Conservation (phyloP, 352 stramenopile genomes). For the Globisporangium orthogonon region DNA sequence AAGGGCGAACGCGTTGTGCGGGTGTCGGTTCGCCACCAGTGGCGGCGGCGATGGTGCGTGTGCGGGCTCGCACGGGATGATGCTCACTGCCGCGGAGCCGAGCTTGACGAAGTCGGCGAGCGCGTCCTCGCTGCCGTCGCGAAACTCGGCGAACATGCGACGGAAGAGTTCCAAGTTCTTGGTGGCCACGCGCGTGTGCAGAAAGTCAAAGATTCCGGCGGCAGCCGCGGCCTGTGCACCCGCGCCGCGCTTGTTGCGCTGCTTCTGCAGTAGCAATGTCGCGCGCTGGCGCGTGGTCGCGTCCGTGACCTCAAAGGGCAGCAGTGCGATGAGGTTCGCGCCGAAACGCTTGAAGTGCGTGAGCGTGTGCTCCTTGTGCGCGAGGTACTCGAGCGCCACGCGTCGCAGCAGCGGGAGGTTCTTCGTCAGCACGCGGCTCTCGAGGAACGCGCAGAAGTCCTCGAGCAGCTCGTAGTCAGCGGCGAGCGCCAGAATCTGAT, state of each 20-base stretch:
- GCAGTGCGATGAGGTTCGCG: conserved; percentile 33
- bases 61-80: conserved; percentile 29
- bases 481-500: not conserved
- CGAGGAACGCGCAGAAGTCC: conserved; percentile 47
- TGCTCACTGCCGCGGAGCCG: conserved; percentile 24
- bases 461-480: conserved; percentile 34
- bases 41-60: not conserved
- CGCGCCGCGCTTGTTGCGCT: conserved; percentile 9
- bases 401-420: conserved; percentile 46
- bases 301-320: conserved; percentile 21
- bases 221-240: conserved; percentile 4
- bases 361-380: conserved; percentile 38
- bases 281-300: conserved; percentile 6
- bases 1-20: no score
- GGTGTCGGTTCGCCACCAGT: no score
- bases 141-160: conserved; percentile 35
- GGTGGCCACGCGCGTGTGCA: conserved; percentile 28
- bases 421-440: conserved; percentile 33
- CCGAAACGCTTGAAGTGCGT: conserved; percentile 25
- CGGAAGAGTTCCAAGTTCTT: conserved; percentile 31
- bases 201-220: conserved; percentile 32
- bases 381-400: conserved; percentile 49
- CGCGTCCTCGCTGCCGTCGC: conserved; percentile 15
- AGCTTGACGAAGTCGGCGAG: conserved; percentile 21
- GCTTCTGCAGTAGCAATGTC: conserved; percentile 22